Base-by-base conservation (phyloP, 177 flowering plant species). In the Vitis hybrid region DNA sequence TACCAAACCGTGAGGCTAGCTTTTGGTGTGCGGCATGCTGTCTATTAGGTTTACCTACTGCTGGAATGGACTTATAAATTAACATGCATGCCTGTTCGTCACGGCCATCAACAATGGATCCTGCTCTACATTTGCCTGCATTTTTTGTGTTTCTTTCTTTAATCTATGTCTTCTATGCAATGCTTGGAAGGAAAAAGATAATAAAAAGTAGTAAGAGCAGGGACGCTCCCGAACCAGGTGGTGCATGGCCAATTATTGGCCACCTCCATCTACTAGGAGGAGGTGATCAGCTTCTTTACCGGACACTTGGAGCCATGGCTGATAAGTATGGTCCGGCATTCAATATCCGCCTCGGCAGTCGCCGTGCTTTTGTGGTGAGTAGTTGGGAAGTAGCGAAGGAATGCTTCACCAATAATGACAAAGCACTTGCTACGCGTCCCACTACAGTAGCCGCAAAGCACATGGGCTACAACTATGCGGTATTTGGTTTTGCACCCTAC, bases 401-500 rank as follows among this genome's bases (percentile, higher is more conserved):
- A 27, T 74, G 72, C n/a, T 24, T 69, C 11, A 64, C 72, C 11
- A 64, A 13, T 6, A 48, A 69, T 35, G 72, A 74, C 55, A 18
- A 13, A 51, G 72, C 19, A 2, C 32, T 74, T 9, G 50, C 72
- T 46, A 48, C 14, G 9, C 72, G 77, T 17, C 77, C 77, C 5
- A 60, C 55, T 3, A 2, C 32, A 0, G 17, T 49, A 6, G 57
- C 54, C 50, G 7, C 19, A 1, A 52, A 67, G 57, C 50, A 19
- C 35, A 15, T 73, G 64, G 62, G 68, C 50, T 73, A 67, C 50
- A 63, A 73, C 13, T 15, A 11, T 11, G 56, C 67, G 49, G 62
- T 67, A 62, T 55, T 73, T 12, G 76, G 76, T 1, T 67, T 72
- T 49, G 32, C 19, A 12, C 70, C 76, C 6, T 73, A 73, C 27